phyloP scores from a whole-genome alignment of 2,329 filamentous ascomycete species.

The Chaetomiaceae sp. region DNA sequence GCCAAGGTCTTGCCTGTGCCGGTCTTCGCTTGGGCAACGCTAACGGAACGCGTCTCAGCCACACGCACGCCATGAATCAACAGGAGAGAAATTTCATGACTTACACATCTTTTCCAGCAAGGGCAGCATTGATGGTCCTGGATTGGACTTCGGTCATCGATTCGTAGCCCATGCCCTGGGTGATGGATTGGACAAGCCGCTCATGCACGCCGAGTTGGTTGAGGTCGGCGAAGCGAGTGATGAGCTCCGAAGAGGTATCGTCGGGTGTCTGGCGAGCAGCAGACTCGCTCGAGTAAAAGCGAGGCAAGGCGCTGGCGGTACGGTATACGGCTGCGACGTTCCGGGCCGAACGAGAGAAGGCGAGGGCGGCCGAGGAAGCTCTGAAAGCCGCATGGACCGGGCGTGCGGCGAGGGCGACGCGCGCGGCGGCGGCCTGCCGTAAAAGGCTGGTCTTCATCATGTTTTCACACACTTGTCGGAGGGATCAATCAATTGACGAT shows the following conservation, averaged over 20 bases:
- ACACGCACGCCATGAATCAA: neutral
- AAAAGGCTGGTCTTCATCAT: conserved; percentile 30
- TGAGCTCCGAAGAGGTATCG: conserved; percentile 24
- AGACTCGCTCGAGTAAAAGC: conserved; percentile 41
- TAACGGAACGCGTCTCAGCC: conserved; percentile 34
- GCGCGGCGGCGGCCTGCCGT: conserved; percentile 26
- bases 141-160: conserved; percentile 92
- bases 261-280: conserved; percentile 18
- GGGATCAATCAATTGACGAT: neutral
- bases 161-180: conserved; percentile 66
- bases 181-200: conserved; percentile 65
- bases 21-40: conserved; percentile 90
- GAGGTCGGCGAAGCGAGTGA: conserved; percentile 45
- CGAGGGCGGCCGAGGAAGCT: conserved; percentile 20
- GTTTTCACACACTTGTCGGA: conserved; percentile 1
- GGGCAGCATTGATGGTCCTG: conserved; percentile 72
- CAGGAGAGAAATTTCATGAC: conserved; percentile 31
- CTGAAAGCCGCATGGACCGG: conserved; percentile 23
- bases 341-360: conserved; percentile 27
- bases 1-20: conserved; percentile 96
- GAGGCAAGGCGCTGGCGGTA: conserved; percentile 20
- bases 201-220: conserved; percentile 51
- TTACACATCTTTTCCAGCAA: conserved; percentile 80
- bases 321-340: conserved; percentile 7
- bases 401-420: conserved; percentile 23